These are phyloP conservation scores for Pichia ethanolica DNA, from an alignment of 805 yeast genomes.

Conservation along the genomic window DNA sequence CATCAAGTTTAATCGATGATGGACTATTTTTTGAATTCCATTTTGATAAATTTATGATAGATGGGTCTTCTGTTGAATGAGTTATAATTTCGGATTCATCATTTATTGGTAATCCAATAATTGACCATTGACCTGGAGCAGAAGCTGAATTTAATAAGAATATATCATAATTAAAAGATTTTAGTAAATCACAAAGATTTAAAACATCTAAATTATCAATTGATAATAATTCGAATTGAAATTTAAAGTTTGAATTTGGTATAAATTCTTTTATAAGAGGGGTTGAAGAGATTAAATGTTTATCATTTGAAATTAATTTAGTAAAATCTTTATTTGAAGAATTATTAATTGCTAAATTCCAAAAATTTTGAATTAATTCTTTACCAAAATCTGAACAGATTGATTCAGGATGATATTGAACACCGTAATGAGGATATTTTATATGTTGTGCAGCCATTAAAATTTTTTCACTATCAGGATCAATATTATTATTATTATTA, in stretches of 20 bases:
- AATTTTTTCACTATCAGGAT: conserved; percentile 20
- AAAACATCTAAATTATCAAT: conserved; percentile 8
- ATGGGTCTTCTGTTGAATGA: conserved; percentile 47
- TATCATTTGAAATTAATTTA: conserved; percentile 8
- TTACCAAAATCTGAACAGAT: conserved; percentile 71
- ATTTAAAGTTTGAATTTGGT: conserved; percentile 7
- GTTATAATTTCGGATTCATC: conserved; percentile 42
- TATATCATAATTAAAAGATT: conserved; percentile 34
- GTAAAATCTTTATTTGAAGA: neutral
- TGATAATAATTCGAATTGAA: conserved; percentile 12
- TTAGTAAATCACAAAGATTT: conserved; percentile 43
- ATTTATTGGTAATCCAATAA: conserved; percentile 62
- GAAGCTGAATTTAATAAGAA: conserved; percentile 72
- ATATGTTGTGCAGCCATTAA: conserved; percentile 76
- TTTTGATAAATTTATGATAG: conserved; percentile 21
- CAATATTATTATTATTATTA: conserved; percentile 19
- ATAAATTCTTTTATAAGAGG: conserved; percentile 20
- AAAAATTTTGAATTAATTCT: conserved; percentile 54
- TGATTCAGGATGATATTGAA: conserved; percentile 96
- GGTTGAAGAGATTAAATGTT: conserved; percentile 16
- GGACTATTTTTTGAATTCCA: conserved; percentile 18
- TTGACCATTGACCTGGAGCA: conserved; percentile 80
- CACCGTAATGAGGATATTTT: conserved; percentile 72
- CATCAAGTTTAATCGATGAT: too few relatives aligned
- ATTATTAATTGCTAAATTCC: conserved; percentile 24